Percentiles rank a stretch among this genome's conserved stretches.
These are phyloP conservation scores for Abelmoschus esculentus DNA, from an alignment of 345 rosid genomes.

Conservation along the genomic window DNA sequence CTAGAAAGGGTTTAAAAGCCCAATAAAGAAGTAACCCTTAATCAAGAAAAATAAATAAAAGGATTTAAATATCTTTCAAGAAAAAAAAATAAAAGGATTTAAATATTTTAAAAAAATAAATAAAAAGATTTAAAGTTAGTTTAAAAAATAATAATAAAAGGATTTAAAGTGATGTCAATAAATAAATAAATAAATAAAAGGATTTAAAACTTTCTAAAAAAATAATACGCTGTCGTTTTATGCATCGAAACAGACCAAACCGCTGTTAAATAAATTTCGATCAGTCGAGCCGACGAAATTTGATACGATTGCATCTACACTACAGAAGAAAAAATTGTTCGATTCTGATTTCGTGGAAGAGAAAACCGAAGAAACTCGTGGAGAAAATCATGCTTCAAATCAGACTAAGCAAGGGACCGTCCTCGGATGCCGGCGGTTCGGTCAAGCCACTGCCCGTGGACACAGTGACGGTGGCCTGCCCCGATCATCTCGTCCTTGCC, in stretches of 20 bases:
- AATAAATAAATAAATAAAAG: no score
- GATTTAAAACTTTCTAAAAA: no score
- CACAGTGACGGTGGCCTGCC: constrained; percentile 87
- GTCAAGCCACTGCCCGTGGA: constrained; percentile 54
- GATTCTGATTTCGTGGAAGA: constrained; percentile 11
- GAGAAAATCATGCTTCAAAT: constrained; percentile 62
- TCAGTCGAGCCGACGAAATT: background rate
- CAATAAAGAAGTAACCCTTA: background rate
- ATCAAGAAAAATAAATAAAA: background rate
- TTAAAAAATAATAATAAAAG: no score
- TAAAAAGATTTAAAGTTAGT: background rate
- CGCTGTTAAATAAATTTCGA: background rate
- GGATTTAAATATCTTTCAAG: no score
- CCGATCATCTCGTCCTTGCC: constrained; percentile 91
- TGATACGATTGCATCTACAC: background rate
- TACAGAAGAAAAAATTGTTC: background rate
- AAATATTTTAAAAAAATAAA: no score
- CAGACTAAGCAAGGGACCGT: constrained; percentile 54
- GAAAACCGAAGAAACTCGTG: background rate
- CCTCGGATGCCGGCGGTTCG: constrained; percentile 44
- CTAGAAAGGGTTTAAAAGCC: background rate
- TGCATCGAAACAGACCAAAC: background rate
- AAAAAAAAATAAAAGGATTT: background rate
- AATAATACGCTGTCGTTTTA: background rate
- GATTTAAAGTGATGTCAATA: no score